Evolutionary conservation across 805 yeast species (phyloP), one percentile per base, ranked within the genome.

Genomic region (Starmera dryadoides): DNA sequence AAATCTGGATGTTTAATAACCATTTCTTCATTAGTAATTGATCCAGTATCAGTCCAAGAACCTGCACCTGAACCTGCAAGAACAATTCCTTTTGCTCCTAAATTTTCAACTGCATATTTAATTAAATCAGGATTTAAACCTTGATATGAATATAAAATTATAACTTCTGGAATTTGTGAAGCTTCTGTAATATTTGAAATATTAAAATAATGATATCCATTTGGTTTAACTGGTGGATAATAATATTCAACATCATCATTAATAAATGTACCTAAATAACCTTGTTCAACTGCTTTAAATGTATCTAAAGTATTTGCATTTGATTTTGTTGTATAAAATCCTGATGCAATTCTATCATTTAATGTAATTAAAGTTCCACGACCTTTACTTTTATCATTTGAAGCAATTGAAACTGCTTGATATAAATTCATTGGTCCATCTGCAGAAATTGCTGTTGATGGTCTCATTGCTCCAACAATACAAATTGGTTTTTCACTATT

Each of bases 51-150:
- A 7, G 54, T 49, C 53, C 53, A 48, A 4, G 82, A 74, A 1
- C 86, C 86, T 2, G 86, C 84, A 21, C 86, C 86, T 73, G 78
- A 69, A 5, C 84, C 77, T 0, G 86, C 86, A 37, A 79, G 62
- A 4, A 80, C 74, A 20, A 80, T 55, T 14, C 85, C 86, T 32
- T 66, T 63, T 25, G 71, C 71, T 16, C 60, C 57, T 36, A 72
- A 44, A 3, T 66, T 58, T 26, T 64, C 65, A 14, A 72, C 64
- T 0, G 74, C 67, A 25, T 72, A 44, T n/a, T 61, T 63, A 10
- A 77, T 59, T 15, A 79, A 47, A 28, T 21, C 23, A 6, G 23
- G 23, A 9, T 21, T 21, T 9, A 21, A 21, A 6, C 23, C 23
- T 53, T 79, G 86, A 52, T 79, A 79, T 15, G 73, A 75, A 49